These are phyloP conservation scores for Globisporangium paddicum DNA, from an alignment of 352 stramenopile genomes.

Conservation along the genomic window DNA sequence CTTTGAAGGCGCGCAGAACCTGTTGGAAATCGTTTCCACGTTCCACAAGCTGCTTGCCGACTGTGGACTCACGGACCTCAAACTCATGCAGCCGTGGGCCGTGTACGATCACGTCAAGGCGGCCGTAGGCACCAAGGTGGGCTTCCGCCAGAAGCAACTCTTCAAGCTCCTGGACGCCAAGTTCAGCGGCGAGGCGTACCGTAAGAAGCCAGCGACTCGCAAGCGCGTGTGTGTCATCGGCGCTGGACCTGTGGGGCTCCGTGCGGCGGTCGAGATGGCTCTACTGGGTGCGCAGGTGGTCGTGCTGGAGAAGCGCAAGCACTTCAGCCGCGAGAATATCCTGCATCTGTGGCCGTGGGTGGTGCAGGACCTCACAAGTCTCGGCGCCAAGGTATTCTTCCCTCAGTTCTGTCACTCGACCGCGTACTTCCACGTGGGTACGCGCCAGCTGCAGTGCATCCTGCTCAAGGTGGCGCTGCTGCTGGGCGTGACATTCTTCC, in stretches of 20 bases:
- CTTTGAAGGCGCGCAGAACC: constrained; percentile 63
- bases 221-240: constrained; percentile 76
- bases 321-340: constrained; percentile 83
- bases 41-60: constrained; percentile 55
- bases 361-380: constrained; percentile 71
- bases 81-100: constrained; percentile 42
- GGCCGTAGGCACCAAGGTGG: constrained; percentile 46
- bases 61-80: constrained; percentile 46
- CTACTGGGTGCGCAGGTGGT: constrained; percentile 69
- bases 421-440: constrained; percentile 82
- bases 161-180: constrained; percentile 69
- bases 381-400: constrained; percentile 84
- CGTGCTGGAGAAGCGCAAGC: constrained; percentile 76
- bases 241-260: constrained; percentile 68
- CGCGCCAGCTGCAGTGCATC: constrained; percentile 80
- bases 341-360: constrained; percentile 82
- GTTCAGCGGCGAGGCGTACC: constrained; percentile 46
- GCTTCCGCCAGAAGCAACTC: constrained; percentile 73
- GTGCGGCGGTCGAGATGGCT: constrained; percentile 66
- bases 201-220: constrained; percentile 46
- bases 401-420: constrained; percentile 77
- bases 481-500: constrained; percentile 65
- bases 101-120: constrained; percentile 71
- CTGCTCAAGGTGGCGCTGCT: constrained; percentile 78
- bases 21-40: constrained; percentile 44